These are phyloP conservation scores for Russula vinacea DNA, from an alignment of 768 basidiomycete species.

Conservation along the genomic window DNA sequence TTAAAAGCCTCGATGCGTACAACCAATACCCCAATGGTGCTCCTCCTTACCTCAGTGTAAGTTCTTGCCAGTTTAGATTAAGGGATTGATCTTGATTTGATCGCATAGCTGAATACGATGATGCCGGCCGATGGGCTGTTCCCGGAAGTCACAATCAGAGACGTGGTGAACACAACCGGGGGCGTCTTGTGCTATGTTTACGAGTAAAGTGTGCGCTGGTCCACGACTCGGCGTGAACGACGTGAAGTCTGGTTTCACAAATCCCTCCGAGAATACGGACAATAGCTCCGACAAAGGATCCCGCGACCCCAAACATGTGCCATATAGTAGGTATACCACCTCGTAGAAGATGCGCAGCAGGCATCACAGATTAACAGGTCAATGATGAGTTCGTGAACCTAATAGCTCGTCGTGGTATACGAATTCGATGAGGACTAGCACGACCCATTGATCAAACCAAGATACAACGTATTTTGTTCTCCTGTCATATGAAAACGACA, in stretches of 20 bases:
- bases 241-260: no score
- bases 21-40: constrained; percentile 33
- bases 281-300: no score
- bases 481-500: background rate
- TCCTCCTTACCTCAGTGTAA: constrained; percentile 33
- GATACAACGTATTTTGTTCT: background rate
- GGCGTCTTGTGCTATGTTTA: constrained; percentile 41
- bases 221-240: no score
- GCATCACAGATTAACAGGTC: no score
- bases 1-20: constrained; percentile 31
- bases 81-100: background rate
- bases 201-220: constrained; percentile 28
- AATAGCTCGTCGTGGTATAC: no score
- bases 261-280: no score
- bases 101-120: constrained; percentile 32
- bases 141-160: constrained; percentile 31
- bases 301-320: no score
- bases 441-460: background rate
- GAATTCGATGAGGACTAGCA: no score
- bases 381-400: no score
- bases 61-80: background rate
- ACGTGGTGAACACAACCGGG: constrained; percentile 37
- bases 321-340: no score
- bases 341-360: no score
- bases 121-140: constrained; percentile 36